Conservation (phyloP, 805 yeast species). For the Monosporozyma yasuniensis region DNA sequence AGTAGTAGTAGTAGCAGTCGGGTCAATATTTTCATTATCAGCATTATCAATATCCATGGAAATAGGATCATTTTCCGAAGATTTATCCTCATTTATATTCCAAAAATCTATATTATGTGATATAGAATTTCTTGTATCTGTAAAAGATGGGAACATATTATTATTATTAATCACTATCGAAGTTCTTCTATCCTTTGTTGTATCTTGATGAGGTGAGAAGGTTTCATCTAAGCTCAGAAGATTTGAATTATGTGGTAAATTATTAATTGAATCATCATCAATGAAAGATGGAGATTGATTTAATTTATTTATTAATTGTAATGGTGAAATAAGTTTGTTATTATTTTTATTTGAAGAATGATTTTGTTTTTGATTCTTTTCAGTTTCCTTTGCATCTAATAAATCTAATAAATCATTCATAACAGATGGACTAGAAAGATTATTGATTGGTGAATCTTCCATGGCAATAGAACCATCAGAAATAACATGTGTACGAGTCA, state of each 20-base stretch:
- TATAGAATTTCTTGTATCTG: conserved; percentile 21
- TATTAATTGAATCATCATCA: neutral
- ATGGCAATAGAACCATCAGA: neutral
- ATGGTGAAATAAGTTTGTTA: conserved; percentile 1
- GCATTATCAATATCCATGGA: neutral
- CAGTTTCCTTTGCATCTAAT: conserved; percentile 14
- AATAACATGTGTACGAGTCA: neutral
- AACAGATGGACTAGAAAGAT: conserved; percentile 15
- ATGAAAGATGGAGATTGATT: neutral
- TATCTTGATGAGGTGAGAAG: neutral
- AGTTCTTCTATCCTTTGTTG: conserved; percentile 3
- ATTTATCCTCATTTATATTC: conserved; percentile 14
- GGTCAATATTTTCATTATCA: conserved; percentile 1
- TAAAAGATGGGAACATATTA: conserved; percentile 8
- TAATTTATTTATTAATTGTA: neutral
- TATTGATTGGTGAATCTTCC: conserved; percentile 2
- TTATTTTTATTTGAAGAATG: neutral
- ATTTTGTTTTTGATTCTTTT: conserved; percentile 3
- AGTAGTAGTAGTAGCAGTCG: neutral
- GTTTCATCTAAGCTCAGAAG: neutral
- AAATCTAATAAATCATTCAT: conserved; percentile 23
- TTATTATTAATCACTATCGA: conserved; percentile 12
- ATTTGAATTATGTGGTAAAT: neutral
- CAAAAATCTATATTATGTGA: conserved; percentile 25
- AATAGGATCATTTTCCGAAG: neutral